These are phyloP conservation scores for Cryphonectria carpinicola DNA, from an alignment of 2,329 filamentous ascomycete genomes.

Conservation along the genomic window DNA sequence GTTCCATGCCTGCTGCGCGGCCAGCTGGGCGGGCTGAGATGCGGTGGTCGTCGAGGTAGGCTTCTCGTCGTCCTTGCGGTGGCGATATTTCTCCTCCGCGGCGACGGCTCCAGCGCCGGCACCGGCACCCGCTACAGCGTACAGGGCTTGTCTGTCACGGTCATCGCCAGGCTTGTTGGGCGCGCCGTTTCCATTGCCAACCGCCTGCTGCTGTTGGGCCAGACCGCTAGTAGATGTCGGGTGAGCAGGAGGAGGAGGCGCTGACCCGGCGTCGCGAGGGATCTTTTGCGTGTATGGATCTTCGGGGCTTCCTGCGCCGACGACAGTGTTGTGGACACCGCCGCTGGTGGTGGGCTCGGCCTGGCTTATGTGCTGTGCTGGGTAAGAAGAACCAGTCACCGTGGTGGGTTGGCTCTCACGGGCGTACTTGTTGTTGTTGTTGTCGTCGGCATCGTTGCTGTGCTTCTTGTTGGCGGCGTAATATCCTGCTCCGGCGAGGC, in stretches of 20 bases:
- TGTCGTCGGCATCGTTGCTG: not conserved
- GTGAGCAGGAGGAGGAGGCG: not conserved
- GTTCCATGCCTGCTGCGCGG: slow-evolving; percentile 21
- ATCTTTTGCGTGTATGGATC: not conserved
- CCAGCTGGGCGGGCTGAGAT: slow-evolving; percentile 15
- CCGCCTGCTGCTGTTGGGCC: slow-evolving; percentile 15
- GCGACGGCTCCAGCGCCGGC: slow-evolving; percentile 23
- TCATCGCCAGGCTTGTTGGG: slow-evolving; percentile 19
- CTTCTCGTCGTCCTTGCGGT: slow-evolving; percentile 21
- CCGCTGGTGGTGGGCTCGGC: not conserved
- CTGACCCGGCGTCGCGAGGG: not conserved
- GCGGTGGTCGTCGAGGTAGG: not conserved
- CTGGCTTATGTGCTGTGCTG: not conserved
- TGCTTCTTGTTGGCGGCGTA: not conserved
- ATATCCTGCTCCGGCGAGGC: slow-evolving; percentile 19
- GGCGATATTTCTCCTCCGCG: slow-evolving; percentile 19
- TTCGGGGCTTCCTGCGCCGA: slow-evolving; percentile 21
- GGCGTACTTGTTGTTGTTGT: not conserved
- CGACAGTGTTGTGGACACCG: slow-evolving; percentile 25
- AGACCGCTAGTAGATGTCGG: not conserved
- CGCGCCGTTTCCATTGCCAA: slow-evolving; percentile 12
- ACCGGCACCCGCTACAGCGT: slow-evolving; percentile 1
- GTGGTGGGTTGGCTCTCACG: not conserved
- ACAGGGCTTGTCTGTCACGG: slow-evolving; percentile 11
- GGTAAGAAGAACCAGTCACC: not conserved